Base-by-base conservation (phyloP, 139 green algal species). In the Chlorella sp. region DNA sequence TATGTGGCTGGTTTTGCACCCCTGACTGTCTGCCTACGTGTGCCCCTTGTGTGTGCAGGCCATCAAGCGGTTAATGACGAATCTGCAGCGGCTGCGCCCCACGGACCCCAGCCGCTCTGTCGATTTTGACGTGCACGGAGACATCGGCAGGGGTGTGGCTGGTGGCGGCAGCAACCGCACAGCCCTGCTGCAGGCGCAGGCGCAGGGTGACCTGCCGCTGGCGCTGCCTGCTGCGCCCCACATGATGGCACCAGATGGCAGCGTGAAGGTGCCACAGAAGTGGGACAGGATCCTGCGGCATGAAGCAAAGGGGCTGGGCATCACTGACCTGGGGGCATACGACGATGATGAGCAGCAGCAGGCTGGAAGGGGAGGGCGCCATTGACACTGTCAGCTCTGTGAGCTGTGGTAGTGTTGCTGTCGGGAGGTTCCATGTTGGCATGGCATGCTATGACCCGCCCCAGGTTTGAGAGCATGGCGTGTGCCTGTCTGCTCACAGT, bases 11-110 rank as follows among this genome's bases (percentile, higher is more conserved):
- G 42, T n/a, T n/a, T n/a, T n/a, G n/a, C n/a, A n/a, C 42, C 42
- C 42, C 10, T 55, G 10, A 55, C 42, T 55, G 10, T 55, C 17
- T 55, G 42, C 10, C 42, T 55, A 17, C 42, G 17, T 17, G 10
- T 55, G 42, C 10, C 42, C 42, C 17, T 55, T 55, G 42, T 10
- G 10, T 55, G 42, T 35, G 33, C 82, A 94, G 80, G 88, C 79
- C n/a, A 74, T 97, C 14, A 97, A 97, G 80, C 84, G 93, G 20
- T 74, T 98, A 26, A 91, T 96, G 67, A 95, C 88, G 24, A 91
- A 88, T 26, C 76, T 92, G 67, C 92, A 97, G 84, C 80, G 92
- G 22, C 76, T 87, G 1, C 88, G 91, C 72, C 92, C 92, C 14
- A 95, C 91, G 3, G 92, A 97, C 70, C 92, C 92, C 33, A 93